Percentiles rank a stretch among this genome's conserved stretches.
phyloP scores from a whole-genome alignment of 306 rosid genomes.

The Mimosa pudica region DNA sequence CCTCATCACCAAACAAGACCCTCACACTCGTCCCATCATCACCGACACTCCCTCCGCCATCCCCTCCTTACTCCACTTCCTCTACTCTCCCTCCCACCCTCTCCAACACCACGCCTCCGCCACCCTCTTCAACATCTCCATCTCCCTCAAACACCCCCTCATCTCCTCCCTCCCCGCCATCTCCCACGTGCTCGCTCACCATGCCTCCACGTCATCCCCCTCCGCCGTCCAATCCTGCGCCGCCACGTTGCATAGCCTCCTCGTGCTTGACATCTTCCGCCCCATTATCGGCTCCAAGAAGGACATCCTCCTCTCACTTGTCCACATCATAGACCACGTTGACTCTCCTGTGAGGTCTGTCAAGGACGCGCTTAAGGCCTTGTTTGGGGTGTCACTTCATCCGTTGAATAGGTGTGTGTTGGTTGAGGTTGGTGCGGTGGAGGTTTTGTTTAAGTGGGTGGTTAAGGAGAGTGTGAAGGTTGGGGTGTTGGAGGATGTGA shows the following conservation, averaged over 20 bases:
- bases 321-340: conserved; percentile 59
- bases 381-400: conserved; percentile 76
- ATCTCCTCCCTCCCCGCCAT: conserved; percentile 82
- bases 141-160: conserved; percentile 57
- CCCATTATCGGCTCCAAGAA: conserved; percentile 82
- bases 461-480: conserved; percentile 53
- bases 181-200: conserved; percentile 68
- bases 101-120: conserved; percentile 91
- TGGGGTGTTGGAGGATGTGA: conserved; percentile 83
- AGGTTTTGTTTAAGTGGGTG: conserved; percentile 57
- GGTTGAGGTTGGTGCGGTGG: conserved; percentile 63
- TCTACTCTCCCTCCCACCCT: conserved; percentile 59
- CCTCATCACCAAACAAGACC: conserved; percentile 63
- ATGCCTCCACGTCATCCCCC: conserved; percentile 53
- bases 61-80: conserved; percentile 72
- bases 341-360: conserved; percentile 65
- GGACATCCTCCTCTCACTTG: conserved; percentile 68
- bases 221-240: conserved; percentile 86
- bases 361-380: conserved; percentile 83
- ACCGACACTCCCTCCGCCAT: conserved; percentile 69
- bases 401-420: conserved; percentile 59
- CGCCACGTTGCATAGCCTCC: conserved; percentile 85
- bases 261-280: conserved; percentile 62
- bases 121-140: conserved; percentile 81
- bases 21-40: conserved; percentile 69